phyloP scores from a whole-genome alignment of 2,329 filamentous ascomycete species.

The Fusarium nanum region DNA sequence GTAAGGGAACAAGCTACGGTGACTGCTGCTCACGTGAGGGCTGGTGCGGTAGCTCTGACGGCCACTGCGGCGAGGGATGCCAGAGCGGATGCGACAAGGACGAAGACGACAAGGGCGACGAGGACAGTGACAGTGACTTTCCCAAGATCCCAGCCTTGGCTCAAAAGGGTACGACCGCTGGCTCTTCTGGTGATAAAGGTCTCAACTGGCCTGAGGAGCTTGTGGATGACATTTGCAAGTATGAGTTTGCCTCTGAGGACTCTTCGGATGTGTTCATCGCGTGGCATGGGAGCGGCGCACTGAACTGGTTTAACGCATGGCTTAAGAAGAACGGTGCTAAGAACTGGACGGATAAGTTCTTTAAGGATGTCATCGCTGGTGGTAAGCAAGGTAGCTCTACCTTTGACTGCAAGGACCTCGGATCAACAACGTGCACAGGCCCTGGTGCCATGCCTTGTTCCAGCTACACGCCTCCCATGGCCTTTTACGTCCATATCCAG shows the following conservation, averaged over 20 bases:
- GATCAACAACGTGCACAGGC: background rate
- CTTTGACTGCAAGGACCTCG: background rate
- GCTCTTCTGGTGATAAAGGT: background rate
- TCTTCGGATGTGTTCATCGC: background rate
- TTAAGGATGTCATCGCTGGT: background rate
- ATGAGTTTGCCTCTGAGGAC: background rate
- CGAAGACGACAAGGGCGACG: background rate
- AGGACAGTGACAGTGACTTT: background rate
- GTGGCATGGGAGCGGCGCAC: background rate
- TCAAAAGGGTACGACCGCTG: background rate
- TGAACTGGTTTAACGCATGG: background rate
- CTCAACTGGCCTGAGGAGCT: background rate
- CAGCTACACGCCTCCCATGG: constrained; percentile 4
- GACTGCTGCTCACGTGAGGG: background rate
- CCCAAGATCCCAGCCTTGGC: background rate
- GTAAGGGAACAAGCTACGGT: background rate
- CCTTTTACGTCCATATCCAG: constrained; percentile 24
- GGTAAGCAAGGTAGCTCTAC: background rate
- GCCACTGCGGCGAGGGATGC: constrained; percentile 10
- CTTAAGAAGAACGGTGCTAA: background rate
- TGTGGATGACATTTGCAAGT: background rate
- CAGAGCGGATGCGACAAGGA: constrained; percentile 1
- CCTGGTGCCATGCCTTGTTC: constrained; percentile 1
- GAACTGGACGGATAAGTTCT: background rate
- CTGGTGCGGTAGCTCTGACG: constrained; percentile 1